Evolutionary conservation across 2,329 filamentous ascomycete genomes (phyloP).

Genomic region (Fusarium acutatum): DNA sequence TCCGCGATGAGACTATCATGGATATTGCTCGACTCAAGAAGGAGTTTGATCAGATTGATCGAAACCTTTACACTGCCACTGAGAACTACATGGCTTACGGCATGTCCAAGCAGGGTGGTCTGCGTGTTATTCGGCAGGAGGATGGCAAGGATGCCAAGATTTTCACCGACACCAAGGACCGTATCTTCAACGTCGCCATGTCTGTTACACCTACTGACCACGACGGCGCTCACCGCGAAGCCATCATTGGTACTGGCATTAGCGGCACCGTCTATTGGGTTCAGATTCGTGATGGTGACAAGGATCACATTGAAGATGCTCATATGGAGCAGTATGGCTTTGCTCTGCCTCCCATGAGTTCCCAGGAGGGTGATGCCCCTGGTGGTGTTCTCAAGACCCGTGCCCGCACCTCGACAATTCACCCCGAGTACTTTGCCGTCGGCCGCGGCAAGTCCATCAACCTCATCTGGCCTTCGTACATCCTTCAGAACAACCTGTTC

Average conservation of each 20-base stretch:
- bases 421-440: constrained; percentile 94
- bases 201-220: constrained; percentile 72
- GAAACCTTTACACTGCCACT: constrained; percentile 89
- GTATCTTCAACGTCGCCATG: constrained; percentile 92
- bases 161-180: constrained; percentile 90
- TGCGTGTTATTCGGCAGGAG: constrained; percentile 93
- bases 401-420: constrained; percentile 86
- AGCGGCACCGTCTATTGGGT: constrained; percentile 98
- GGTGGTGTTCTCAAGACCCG: constrained; percentile 95
- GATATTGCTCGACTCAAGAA: constrained; percentile 96
- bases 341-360: constrained; percentile 84
- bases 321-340: constrained; percentile 87
- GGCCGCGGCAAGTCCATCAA: constrained; percentile 96
- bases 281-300: constrained; percentile 77
- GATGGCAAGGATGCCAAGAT: constrained; percentile 92
- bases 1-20: constrained; percentile 84
- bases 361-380: constrained; percentile 88
- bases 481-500: constrained; percentile 70
- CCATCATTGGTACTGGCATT: constrained; percentile 90
- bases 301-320: constrained; percentile 80
- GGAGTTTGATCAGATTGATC: constrained; percentile 96
- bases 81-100: constrained; percentile 94
- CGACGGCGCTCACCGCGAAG: constrained; percentile 71
- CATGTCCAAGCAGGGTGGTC: constrained; percentile 89
- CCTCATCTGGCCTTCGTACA: constrained; percentile 77